Evolutionary conservation across 805 yeast genomes (phyloP), one percentile per base, ranked within the genome.

Genomic region (Wickerhamiella qilinensis): DNA sequence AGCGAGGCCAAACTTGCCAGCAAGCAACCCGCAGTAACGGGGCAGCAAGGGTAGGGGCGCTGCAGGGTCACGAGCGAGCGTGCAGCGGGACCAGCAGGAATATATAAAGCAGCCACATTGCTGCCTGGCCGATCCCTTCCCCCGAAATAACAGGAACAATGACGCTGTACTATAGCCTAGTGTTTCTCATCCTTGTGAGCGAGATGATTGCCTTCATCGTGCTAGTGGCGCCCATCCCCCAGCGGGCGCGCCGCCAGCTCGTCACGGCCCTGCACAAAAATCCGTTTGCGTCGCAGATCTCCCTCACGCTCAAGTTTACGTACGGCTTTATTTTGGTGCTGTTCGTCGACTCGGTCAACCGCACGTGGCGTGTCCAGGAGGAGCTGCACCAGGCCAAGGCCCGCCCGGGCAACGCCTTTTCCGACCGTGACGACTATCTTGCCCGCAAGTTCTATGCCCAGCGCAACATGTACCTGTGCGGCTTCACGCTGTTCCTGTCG

Each of bases 401-500:
- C 37, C 51, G 55, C 4, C 48, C 59, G 22, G 49, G 58, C 37
- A 58, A 60, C 34, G 51, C 55, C 30, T 53, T 60, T 35, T 60
- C 58, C 34, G 88, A 81, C 50, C 68, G 94, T 42, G 63, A 84
- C 17, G 97, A 91, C 53, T 67, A 81, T 40, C 85, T 80, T 58
- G 91, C 95, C 18, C 73, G 95, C 59, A 72, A 85, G 53, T 91
- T 91, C 60, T 86, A 86, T 55, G 84, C 96, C 17, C 98, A 91
- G 64, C 75, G 99, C 64, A 91, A 91, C 66, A 74, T 85, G 77
- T 91, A 91, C 52, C 68, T 91, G 37, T 84, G 95, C 49, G 99
- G 99, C 1, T 84, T 86, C 61, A 85, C 97, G 2, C 69, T 91
- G 57, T 91, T 91, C 57, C 65, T 91, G 52, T 81, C 94, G 2